Evolutionary conservation across 208 protist species (phyloP), one percentile per base, ranked within the genome.

Genomic region (Trypanosoma boissoni): DNA sequence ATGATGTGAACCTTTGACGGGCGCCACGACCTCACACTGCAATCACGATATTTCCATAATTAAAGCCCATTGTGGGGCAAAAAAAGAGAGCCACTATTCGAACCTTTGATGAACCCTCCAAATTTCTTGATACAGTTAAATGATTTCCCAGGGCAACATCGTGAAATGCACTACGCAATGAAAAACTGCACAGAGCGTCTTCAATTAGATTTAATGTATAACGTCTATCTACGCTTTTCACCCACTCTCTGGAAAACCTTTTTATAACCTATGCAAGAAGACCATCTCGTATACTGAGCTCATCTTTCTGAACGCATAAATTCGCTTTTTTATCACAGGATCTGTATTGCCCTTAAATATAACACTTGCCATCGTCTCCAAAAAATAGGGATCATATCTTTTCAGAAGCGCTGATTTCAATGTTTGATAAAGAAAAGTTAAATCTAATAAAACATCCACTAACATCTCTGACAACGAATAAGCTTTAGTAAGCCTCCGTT

Each of bases 241-340:
- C 21, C 58, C 58, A 64, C 34, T 44, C 42, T 44, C 58, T 53
- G 5, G 9, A 31, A 64, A 32, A 64, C 21, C 34, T 36, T 39
- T 55, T 36, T 32, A 64, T 42, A 21, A 64, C 31, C 5, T 54
- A 28, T 44, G 49, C 24, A 24, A 64, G 12, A 31, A 55, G 36
- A 44, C 42, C 18, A 36, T 64, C 58, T 34, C 46, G 1, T 36
- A 14, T 16, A 53, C 29, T 28, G 2, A 64, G n/a, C n/a, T n/a
- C n/a, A n/a, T n/a, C n/a, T n/a, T n/a, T n/a, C n/a, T n/a, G n/a
- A n/a, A n/a, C n/a, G n/a, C n/a, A n/a, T n/a, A n/a, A n/a, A n/a
- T n/a, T n/a, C n/a, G n/a, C n/a, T 10, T 29, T 48, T 52, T 46
- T 20, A 64, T 24, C 34, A 12, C 32, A 7, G n/a, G 24, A 26